phyloP scores from a whole-genome alignment of 2,329 filamentous ascomycete species.

The Fusarium dlaminii region DNA sequence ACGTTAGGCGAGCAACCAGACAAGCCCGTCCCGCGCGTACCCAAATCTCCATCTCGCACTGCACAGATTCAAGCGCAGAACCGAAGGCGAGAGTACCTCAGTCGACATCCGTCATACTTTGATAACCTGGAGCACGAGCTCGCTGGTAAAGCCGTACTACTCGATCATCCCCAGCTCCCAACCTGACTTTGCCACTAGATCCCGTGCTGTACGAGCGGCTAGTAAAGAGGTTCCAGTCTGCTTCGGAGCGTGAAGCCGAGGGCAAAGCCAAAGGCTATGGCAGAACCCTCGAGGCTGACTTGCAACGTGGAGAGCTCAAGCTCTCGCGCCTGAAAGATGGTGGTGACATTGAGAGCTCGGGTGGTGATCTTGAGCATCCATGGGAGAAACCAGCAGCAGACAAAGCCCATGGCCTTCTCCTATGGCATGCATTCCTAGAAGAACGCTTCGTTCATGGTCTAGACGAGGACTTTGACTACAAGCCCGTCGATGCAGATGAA shows the following conservation, averaged over 20 bases:
- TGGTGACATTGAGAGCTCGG: slow-evolving; percentile 3
- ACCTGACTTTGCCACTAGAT: slow-evolving; percentile 57
- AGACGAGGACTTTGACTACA: slow-evolving; percentile 84
- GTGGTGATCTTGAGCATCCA: slow-evolving; percentile 49
- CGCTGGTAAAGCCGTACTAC: slow-evolving; percentile 50
- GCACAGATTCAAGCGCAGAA: slow-evolving; percentile 73
- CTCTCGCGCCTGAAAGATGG: slow-evolving; percentile 61
- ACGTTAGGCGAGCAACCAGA: slow-evolving; percentile 27
- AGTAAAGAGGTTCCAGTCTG: slow-evolving; percentile 78
- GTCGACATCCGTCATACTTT: slow-evolving; percentile 78
- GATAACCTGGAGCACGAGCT: slow-evolving; percentile 63
- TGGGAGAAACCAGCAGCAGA: slow-evolving; percentile 45
- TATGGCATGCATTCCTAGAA: slow-evolving; percentile 78
- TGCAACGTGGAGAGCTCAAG: slow-evolving; percentile 80
- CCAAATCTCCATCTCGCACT: slow-evolving; percentile 52
- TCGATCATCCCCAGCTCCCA: not conserved
- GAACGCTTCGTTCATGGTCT: slow-evolving; percentile 78
- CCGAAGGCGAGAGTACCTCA: slow-evolving; percentile 79
- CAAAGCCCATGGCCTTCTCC: slow-evolving; percentile 72
- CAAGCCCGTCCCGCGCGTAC: slow-evolving; percentile 56
- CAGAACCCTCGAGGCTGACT: slow-evolving; percentile 79
- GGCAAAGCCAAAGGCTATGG: slow-evolving; percentile 80
- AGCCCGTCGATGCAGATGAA: slow-evolving; percentile 73
- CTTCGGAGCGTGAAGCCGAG: slow-evolving; percentile 77
- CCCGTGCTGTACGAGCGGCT: slow-evolving; percentile 85